Evolutionary conservation across 192 early-diverging fungal genomes (phyloP), one percentile per base, ranked within the genome.

Genomic region (Coemansia nantahalensis): DNA sequence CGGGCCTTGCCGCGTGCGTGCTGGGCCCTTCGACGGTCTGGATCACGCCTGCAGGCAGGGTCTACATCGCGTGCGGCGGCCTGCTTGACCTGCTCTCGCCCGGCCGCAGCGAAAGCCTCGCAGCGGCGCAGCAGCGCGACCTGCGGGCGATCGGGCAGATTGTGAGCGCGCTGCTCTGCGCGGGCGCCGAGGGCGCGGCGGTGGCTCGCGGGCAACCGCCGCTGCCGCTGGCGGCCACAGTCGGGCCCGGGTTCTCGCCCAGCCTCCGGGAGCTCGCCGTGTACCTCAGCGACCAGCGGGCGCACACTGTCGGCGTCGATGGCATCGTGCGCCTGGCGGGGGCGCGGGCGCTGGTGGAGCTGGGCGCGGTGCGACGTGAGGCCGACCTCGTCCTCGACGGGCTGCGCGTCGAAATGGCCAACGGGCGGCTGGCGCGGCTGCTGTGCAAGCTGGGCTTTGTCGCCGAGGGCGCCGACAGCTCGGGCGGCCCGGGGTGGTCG

Each of bases 381-480:
- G 78, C 87, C 21, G 96, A 98, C 58, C 45, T 83, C 37, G 77
- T 97, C 40, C 86, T 89, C 68, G 80, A 65, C 32, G 90, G 89
- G 44, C 68, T 98, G 48, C 65, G 77, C 26, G 73, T 83, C 24
- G 97, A 99, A 72, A 79, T 93, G 39, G 86, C 93, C 67, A 99
- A 99, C 54, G 92, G 90, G 24, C 84, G 97, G 21, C 50, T 98
- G 33, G 82, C 88, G n/a, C 73, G 94, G 24, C 61, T 99, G 28
- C 33, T 99, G 35, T 85, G 83, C 71, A 95, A 98, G 68, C 78
- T 98, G 39, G 92, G 89, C 18, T 94, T 92, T 58, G 92, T 99
- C 52, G 90, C 90, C 56, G 93, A 95, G 72, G 70, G 93, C 17
- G 88, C 90, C 28, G 90, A 91, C 84, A 84, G 79, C 47, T 76